Evolutionary conservation across 768 basidiomycete species (phyloP), one percentile per base, ranked within the genome.

Genomic region (Phallus indusiatus): DNA sequence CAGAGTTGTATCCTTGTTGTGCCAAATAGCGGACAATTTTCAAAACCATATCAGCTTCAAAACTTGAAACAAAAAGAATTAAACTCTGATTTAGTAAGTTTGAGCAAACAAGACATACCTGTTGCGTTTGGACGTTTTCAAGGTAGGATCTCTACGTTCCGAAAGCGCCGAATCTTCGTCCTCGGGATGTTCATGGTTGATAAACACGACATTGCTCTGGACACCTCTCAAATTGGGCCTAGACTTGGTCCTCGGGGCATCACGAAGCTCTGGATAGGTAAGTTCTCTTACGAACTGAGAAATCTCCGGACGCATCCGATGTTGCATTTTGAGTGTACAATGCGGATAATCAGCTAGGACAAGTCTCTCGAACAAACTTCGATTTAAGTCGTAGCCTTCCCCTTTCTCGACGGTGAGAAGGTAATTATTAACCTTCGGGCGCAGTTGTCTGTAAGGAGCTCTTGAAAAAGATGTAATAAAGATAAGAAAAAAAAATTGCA

Each of bases 241-340:
- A 48, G 72, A 73, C 33, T 68, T 53, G 0, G 86, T 87, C 16
- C 61, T 67, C 0, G 74, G 67, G 0, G 81, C 82, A 60, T 88
- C 86, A 1, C 71, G 64, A 11, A 88, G 78, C 16, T 81, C 81
- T 0, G 83, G 83, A 63, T 88, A 88, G 0, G 85, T 87, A 16
- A 88, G 73, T 8, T 72, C 65, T 14, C 86, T 78, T 35, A 88
- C 76, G 21, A 86, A 71, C 0, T 75, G 64, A 6, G 86, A 84
- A 12, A 88, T 87, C 62, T 87, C 84, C 0, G 86, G 86, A 8
- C 86, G 76, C 86, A 88, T 88, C 12, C 86, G 80, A 65, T 87
- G 86, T 61, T 88, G 86, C 48, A 76, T 65, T 0, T 63, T 66
- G 17, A 88, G 77, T 0, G 76, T 81, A 51, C 69, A 63, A 65